phyloP scores from a whole-genome alignment of 2,329 filamentous ascomycete genomes.

The Colletotrichum higginsianum region DNA sequence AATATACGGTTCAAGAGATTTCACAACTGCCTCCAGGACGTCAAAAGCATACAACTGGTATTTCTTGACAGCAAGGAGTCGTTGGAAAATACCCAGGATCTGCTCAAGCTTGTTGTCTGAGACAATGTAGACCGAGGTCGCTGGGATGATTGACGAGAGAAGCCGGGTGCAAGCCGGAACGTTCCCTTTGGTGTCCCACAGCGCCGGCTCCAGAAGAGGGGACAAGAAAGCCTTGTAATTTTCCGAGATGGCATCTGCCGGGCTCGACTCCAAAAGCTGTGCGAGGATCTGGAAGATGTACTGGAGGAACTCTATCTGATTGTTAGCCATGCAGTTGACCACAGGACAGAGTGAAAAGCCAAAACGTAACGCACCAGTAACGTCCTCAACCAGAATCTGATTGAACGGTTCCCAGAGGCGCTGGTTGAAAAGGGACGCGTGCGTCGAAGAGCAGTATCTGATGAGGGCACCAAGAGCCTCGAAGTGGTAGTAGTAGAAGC shows the following conservation, averaged over 20 bases:
- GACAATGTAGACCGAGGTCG: conserved; percentile 80
- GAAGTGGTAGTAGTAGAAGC: conserved; percentile 99
- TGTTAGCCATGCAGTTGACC: conserved; percentile 48
- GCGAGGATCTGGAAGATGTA: conserved; percentile 98
- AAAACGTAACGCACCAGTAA: conserved; percentile 72
- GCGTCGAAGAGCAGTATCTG: conserved; percentile 76
- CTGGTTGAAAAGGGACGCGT: conserved; percentile 82
- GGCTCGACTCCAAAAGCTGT: conserved; percentile 89
- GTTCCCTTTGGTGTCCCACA: conserved; percentile 95
- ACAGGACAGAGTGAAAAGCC: background rate
- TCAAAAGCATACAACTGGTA: conserved; percentile 92
- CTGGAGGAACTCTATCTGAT: conserved; percentile 84
- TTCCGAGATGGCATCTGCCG: conserved; percentile 81
- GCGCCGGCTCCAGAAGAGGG: conserved; percentile 82
- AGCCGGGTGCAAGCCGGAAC: conserved; percentile 91
- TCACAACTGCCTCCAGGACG: conserved; percentile 85
- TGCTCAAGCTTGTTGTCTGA: conserved; percentile 87
- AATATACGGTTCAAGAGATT: conserved; percentile 79
- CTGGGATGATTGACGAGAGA: conserved; percentile 85
- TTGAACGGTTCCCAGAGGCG: conserved; percentile 89
- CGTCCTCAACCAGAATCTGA: conserved; percentile 82
- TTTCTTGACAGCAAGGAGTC: conserved; percentile 83
- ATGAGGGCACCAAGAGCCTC: conserved; percentile 94
- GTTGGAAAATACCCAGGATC: conserved; percentile 96
- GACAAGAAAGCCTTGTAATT: conserved; percentile 86